A percentile compares a stretch with the other conserved stretches of the same genome.
These are phyloP conservation scores for Aureobasidium melanogenum DNA, from an alignment of 2,329 filamentous ascomycete genomes.

Conservation along the genomic window DNA sequence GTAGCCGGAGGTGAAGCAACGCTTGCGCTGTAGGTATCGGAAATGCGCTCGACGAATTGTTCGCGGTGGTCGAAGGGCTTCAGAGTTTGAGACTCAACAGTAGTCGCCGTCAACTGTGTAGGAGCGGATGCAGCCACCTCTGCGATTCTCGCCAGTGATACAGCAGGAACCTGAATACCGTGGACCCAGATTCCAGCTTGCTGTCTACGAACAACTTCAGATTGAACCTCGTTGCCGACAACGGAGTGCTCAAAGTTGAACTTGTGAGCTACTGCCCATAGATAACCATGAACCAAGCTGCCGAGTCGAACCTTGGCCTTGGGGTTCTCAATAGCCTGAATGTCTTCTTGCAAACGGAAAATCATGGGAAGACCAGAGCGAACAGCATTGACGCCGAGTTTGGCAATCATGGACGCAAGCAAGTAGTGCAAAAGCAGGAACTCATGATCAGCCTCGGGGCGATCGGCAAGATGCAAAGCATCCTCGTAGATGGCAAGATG, in stretches of 20 bases:
- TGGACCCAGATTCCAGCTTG: constrained; percentile 72
- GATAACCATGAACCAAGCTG: constrained; percentile 80
- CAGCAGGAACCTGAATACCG: constrained; percentile 61
- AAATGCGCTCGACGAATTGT: constrained; percentile 65
- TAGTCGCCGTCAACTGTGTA: constrained; percentile 37
- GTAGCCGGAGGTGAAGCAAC: constrained; percentile 58
- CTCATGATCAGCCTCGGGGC: constrained; percentile 55
- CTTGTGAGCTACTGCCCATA: constrained; percentile 68
- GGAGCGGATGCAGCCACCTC: constrained; percentile 31
- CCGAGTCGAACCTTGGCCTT: constrained; percentile 69
- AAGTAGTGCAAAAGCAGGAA: constrained; percentile 70
- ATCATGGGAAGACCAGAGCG: constrained; percentile 81
- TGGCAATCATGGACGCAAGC: constrained; percentile 62
- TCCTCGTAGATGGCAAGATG: constrained; percentile 88
- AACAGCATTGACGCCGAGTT: constrained; percentile 73
- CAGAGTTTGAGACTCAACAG: constrained; percentile 55
- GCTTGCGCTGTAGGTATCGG: constrained; percentile 58
- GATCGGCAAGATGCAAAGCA: constrained; percentile 60
- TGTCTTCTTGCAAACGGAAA: constrained; percentile 77
- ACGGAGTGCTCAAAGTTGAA: constrained; percentile 66
- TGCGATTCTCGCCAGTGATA: constrained; percentile 51
- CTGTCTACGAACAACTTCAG: constrained; percentile 66
- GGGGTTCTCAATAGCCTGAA: constrained; percentile 56
- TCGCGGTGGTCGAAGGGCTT: constrained; percentile 67
- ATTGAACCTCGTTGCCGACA: constrained; percentile 61